Base-by-base conservation (phyloP, 805 yeast genomes). In the Kodamaea sagamina region DNA sequence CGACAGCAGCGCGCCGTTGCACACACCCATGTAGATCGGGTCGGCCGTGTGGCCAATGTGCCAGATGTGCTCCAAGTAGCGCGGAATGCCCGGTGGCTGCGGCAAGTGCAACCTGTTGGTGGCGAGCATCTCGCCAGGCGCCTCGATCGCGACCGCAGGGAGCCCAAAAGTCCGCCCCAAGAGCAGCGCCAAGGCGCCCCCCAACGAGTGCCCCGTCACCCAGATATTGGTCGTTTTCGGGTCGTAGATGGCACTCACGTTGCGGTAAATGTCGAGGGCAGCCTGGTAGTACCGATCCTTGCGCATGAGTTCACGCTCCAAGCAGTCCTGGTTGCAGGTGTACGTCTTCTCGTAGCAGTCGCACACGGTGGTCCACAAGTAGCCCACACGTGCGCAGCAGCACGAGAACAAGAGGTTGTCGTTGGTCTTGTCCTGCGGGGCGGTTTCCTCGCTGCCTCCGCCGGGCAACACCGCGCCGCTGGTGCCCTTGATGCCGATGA, bases 21-120 rank as follows among this genome's bases (percentile, higher is more conserved):
- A 93, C 6, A 89, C 90, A 0, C 99, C 99, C 92, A 90, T 85
- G 57, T 75, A 93, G 1, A 93, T 87, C 1, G 99, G 99, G 61
- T 93, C 99, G 0, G 97, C 98, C 1, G 93, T 93, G 61, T 93
- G 92, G 2, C 99, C 99, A 58, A 93, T 69, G 60, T 93, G 97
- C 95, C 95, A 93, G 7, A 93, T 78, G 50, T 87, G 84, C 55
- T 90, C 97, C 65, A 79, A 68, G 54, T 82, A 78, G 6, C 70
- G 65, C 0, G 96, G 90, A 10, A 87, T 60, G 1, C 96, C 96
- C 0, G 99, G 99, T 1, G 98, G 95, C 67, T 78, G 76, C 0
- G 99, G 99, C 39, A 93, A 72, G 65, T 90, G 97, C 36, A 93
- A 71, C 52, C 99, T 75, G 53, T 75, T 75, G 0, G 93, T 78